phyloP scores from a whole-genome alignment of 164 flowering plant species.

The Protea cynaroides region DNA sequence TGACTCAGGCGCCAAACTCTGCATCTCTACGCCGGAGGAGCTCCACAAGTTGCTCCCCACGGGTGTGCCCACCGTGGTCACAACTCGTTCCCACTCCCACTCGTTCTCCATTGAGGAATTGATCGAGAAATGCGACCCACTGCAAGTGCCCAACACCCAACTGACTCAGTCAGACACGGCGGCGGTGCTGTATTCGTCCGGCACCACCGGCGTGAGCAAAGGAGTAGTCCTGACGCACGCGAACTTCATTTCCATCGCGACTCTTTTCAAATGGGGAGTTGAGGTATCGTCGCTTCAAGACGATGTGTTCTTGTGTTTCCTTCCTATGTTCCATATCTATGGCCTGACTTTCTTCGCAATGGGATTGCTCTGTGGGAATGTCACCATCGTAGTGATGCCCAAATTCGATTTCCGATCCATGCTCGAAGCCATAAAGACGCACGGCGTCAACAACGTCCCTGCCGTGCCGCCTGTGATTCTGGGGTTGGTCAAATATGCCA shows the following conservation, averaged over 20 bases:
- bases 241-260: slow-evolving; percentile 45
- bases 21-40: slow-evolving; percentile 45
- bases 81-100: slow-evolving; percentile 15
- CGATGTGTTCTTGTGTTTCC: slow-evolving; percentile 51
- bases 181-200: slow-evolving; percentile 70
- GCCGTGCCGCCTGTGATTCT: slow-evolving; percentile 71
- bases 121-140: slow-evolving; percentile 37
- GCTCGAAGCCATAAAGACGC: slow-evolving; percentile 42
- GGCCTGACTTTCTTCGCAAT: slow-evolving; percentile 59
- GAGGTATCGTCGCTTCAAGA: slow-evolving; percentile 22
- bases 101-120: slow-evolving; percentile 42
- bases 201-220: slow-evolving; percentile 78
- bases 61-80: slow-evolving; percentile 30
- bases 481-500: slow-evolving; percentile 36
- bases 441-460: slow-evolving; percentile 47
- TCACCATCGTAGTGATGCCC: slow-evolving; percentile 50
- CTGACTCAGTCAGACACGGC: slow-evolving; percentile 47
- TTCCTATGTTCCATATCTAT: slow-evolving; percentile 79
- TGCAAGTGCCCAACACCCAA: slow-evolving; percentile 16
- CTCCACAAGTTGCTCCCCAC: slow-evolving; percentile 35
- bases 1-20: slow-evolving; percentile 52
- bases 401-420: slow-evolving; percentile 43
- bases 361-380: slow-evolving; percentile 38
- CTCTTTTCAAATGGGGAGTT: slow-evolving; percentile 45
- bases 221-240: slow-evolving; percentile 62